Base-by-base conservation (phyloP, 139 green algal genomes). In the Chlorella sorokiniana region DNA sequence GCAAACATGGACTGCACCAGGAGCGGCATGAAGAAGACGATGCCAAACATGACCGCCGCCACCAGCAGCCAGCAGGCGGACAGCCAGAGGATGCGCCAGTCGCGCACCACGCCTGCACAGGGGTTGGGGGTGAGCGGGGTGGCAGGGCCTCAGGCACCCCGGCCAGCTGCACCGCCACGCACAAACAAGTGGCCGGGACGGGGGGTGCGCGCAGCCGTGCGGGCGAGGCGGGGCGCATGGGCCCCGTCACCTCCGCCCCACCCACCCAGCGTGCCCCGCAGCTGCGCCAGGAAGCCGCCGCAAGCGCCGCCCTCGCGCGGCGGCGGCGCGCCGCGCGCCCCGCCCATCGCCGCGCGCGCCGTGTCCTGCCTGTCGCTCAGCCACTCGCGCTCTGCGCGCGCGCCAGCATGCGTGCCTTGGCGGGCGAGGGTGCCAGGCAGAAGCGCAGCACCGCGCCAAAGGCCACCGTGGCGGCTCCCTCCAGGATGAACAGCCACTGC, bases 401-500 rank as follows among this genome's bases (percentile, higher is more conserved):
- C 0, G 74, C 83, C 67, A 94, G 79, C 83, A 90, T 93, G 31
- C 20, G 29, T 7, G 89, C 89, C 4, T 78, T 76, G 7, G 79
- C 62, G 8, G 89, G 89, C 1, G 41, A 65, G 22, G 83, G 77
- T 2, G 82, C 73, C 76, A 93, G 75, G 2, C 4, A 71, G 11
- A 64, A 29, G 20, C 69, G 45, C n/a, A 91, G 76, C 31, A 70
- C 83, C 2, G 86, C n/a, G 27, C 85, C 88, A 51, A 90, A 88
- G 42, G 84, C 67, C 3, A 89, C 16, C 9, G 87, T 83, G 56
- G 79, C 71, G 1, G 73, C n/a, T 3, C 78, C 92, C 70, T 94
- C 92, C 44, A 93, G 69, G 4, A 95, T 54, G 85, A 95, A 95
- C 41, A 96, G 86, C 90, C 89, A 94, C 81, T 93, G 88, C 92